Conservation (phyloP, 192 early-diverging fungal species). For the Helicostylum pulchrum region DNA sequence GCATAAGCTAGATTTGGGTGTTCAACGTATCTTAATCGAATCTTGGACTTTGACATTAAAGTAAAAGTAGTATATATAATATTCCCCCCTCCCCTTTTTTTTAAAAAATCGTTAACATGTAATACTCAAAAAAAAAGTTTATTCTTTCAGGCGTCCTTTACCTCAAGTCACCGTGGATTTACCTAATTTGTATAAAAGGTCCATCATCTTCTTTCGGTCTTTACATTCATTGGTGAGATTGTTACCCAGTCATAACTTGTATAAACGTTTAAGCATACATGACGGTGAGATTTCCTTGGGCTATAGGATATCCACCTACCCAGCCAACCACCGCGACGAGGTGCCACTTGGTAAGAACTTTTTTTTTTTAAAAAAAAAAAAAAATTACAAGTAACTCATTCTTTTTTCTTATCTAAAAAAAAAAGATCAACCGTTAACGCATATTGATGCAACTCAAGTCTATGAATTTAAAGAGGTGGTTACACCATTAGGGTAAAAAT, state of each 20-base stretch:
- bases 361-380: too few species aligned
- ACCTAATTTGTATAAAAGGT: conserved; percentile 85
- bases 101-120: background rate
- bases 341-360: conserved; percentile 62
- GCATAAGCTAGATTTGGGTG: background rate
- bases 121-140: too few species aligned
- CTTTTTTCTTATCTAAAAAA: conserved; percentile 1
- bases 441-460: conserved; percentile 55
- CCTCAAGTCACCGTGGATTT: conserved; percentile 67
- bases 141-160: conserved; percentile 37
- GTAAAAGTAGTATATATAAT: conserved; percentile 43
- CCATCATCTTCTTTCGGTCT: conserved; percentile 88
- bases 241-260: conserved; percentile 69
- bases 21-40: conserved; percentile 67
- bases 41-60: conserved; percentile 78
- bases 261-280: conserved; percentile 31
- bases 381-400: too few species aligned
- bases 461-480: conserved; percentile 67
- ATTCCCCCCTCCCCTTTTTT: background rate
- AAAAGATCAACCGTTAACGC: conserved; percentile 61
- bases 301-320: conserved; percentile 59
- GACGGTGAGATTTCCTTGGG: conserved; percentile 51
- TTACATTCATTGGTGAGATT: conserved; percentile 76
- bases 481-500: conserved; percentile 64
- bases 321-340: conserved; percentile 51